A percentile compares a stretch with the other conserved stretches of the same genome.
Conservation (phyloP, 495 filamentous ascomycete genomes). For the Hyaloscypha finlandica region DNA sequence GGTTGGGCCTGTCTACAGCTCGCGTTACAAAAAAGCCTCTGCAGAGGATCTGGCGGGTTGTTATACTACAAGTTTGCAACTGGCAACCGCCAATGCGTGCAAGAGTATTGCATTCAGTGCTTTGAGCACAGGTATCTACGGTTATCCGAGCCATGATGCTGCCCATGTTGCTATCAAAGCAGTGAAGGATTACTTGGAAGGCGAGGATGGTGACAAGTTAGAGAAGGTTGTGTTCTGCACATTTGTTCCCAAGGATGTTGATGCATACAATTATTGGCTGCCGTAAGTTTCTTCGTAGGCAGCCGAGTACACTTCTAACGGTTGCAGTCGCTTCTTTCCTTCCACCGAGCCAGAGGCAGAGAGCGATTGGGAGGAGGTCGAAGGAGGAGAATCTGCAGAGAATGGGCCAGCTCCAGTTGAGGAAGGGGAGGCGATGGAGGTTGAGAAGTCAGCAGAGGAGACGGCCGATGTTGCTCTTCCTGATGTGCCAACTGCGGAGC, state of each 20-base stretch:
- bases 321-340: constrained; percentile 29
- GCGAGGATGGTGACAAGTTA: constrained; percentile 55
- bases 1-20: constrained; percentile 81
- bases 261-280: constrained; percentile 65
- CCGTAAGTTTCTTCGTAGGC: constrained; percentile 60
- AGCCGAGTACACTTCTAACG: neutral
- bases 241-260: constrained; percentile 75
- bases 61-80: constrained; percentile 72
- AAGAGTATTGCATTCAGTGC: constrained; percentile 79
- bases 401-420: constrained; percentile 24
- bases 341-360: constrained; percentile 15
- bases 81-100: constrained; percentile 65
- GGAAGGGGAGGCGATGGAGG: neutral
- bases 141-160: constrained; percentile 76
- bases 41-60: constrained; percentile 60
- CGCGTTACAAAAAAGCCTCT: constrained; percentile 33
- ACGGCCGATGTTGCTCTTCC: constrained; percentile 38
- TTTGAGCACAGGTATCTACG: constrained; percentile 87
- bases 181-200: constrained; percentile 70
- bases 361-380: constrained; percentile 34
- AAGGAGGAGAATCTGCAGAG: constrained; percentile 29
- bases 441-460: constrained; percentile 2
- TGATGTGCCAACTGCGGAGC: constrained; percentile 39
- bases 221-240: constrained; percentile 79
- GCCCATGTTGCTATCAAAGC: constrained; percentile 67